Base-by-base conservation (phyloP, 352 stramenopile species). In the Phytophthora tentaculata region DNA sequence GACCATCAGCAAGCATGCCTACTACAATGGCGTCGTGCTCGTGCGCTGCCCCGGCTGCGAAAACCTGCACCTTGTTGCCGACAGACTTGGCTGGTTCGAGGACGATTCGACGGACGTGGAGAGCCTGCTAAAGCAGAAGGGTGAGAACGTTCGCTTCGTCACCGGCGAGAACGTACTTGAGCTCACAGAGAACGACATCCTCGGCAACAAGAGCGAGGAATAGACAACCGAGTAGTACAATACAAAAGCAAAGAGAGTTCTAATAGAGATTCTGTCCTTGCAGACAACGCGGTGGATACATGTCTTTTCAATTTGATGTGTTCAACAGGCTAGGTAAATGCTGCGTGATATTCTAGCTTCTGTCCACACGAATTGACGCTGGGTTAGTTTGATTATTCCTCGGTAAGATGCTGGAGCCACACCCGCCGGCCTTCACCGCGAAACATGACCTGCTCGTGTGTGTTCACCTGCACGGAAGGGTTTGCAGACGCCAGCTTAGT, bases 21-120 rank as follows among this genome's bases (percentile, higher is more conserved):
- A 99, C 83, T 84, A 97, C 67, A 90, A 99, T 55, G 98, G 98
- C 22, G 97, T 99, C 49, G 98, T 99, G 54, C 76, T 99, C 52
- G 96, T 99, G 29, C 86, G 92, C 43, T 99, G 98, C 69, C 97
- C 97, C 2, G 91, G 91, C 24, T 99, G 98, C 81, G 70, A 99
- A 71, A 99, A 99, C 73, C 76, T 98, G n/a, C 98, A 99, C 80
- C 80, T 99, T 8, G 98, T 99, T 61, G 97, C 97, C 3, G 98
- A 99, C 76, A 74, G 88, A 2, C 73, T 98, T 24, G 93, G 95
- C 52, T 98, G 88, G 84, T 98, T 98, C 54, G 92, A 98, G 47
- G 92, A 98, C 69, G 89, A 94, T 13, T 88, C 78, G 2, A 93
- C 81, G 16, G 92, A 98, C 70, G 84, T 98, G 20, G 87, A 98